phyloP scores from a whole-genome alignment of 352 stramenopile genomes.

The Pythium pectinolyticum region DNA sequence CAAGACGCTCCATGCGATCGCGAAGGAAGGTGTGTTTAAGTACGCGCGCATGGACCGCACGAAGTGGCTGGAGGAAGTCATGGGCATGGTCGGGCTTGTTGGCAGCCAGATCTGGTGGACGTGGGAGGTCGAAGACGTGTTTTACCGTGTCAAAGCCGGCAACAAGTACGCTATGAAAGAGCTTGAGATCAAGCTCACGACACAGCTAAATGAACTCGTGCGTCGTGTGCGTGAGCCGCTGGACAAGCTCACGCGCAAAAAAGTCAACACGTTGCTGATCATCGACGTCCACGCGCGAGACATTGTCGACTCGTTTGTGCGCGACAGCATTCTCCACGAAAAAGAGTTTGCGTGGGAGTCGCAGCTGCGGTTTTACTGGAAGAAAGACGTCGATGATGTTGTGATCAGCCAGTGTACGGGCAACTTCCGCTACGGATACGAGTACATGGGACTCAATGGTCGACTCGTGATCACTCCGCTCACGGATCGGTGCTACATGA shows the following conservation, averaged over 20 bases:
- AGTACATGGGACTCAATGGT: constrained; percentile 93
- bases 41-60: constrained; percentile 88
- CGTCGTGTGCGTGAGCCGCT: constrained; percentile 88
- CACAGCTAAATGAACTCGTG: constrained; percentile 90
- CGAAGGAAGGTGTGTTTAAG: constrained; percentile 92
- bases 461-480: constrained; percentile 92
- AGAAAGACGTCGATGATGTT: constrained; percentile 88
- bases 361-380: constrained; percentile 90
- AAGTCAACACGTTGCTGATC: constrained; percentile 92
- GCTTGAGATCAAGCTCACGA: constrained; percentile 87
- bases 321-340: constrained; percentile 88
- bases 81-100: constrained; percentile 92
- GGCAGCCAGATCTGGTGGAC: constrained; percentile 95
- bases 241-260: constrained; percentile 85
- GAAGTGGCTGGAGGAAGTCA: constrained; percentile 85
- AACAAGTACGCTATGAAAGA: constrained; percentile 95
- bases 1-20: constrained; percentile 82
- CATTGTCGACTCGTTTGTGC: constrained; percentile 90
- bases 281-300: constrained; percentile 90
- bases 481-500: constrained; percentile 94
- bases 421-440: constrained; percentile 91
- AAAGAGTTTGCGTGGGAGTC: constrained; percentile 91
- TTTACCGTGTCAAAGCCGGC: constrained; percentile 82
- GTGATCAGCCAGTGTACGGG: constrained; percentile 91
- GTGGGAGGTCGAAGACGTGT: constrained; percentile 94